A percentile compares a stretch with the other conserved stretches of the same genome.
phyloP scores from a whole-genome alignment of 768 basidiomycete species.

The Sistotremastrum niveocremeum region DNA sequence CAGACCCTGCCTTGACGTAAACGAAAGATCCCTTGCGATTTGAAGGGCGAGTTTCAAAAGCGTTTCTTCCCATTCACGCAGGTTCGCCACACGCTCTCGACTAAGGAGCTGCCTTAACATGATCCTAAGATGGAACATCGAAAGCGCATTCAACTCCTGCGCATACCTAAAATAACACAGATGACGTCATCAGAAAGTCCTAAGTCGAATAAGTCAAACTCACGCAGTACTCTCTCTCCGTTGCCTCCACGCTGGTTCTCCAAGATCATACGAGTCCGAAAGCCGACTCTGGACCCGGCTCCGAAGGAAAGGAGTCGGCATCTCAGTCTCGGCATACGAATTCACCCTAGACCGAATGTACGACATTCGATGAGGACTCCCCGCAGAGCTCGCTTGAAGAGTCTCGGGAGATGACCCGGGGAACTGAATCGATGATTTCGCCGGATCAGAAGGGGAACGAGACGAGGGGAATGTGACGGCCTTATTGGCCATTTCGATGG shows the following conservation, averaged over 20 bases:
- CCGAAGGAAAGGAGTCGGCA: conserved; percentile 64
- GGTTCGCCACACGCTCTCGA: conserved; percentile 67
- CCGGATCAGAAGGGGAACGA: conserved; percentile 38
- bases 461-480: conserved; percentile 30
- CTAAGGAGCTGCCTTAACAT: conserved; percentile 88
- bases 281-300: conserved; percentile 75
- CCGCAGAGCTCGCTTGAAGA: conserved; percentile 25
- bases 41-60: conserved; percentile 71
- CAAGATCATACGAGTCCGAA: conserved; percentile 32
- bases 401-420: conserved; percentile 65
- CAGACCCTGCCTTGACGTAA: conserved; percentile 70
- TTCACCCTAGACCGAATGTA: conserved; percentile 49
- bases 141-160: conserved; percentile 70
- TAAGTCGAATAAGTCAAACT: conserved; percentile 18
- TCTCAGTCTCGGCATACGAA: conserved; percentile 62
- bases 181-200: conserved; percentile 4
- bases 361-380: conserved; percentile 39
- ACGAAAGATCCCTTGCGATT: conserved; percentile 75
- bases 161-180: conserved; percentile 42
- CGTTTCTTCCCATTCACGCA: conserved; percentile 79
- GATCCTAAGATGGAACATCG: conserved; percentile 78
- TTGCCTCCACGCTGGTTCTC: conserved; percentile 74
- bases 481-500: conserved; percentile 18
- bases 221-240: conserved; percentile 84
- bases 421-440: conserved; percentile 59